phyloP scores from a whole-genome alignment of 2,329 filamentous ascomycete species.

The Paraphoma chrysanthemicola region DNA sequence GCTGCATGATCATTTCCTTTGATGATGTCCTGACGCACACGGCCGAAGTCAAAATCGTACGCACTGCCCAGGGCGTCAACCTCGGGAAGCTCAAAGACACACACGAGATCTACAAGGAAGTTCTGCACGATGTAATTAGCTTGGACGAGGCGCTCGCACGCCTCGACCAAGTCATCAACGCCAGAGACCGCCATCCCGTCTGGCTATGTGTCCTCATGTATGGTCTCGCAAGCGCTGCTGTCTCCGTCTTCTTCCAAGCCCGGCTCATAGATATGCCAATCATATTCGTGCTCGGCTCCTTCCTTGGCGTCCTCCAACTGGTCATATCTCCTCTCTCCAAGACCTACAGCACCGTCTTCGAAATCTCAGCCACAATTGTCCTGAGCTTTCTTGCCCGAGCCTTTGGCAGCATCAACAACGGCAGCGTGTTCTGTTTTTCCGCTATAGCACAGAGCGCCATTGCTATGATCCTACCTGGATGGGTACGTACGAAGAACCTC shows the following conservation, averaged over 20 bases:
- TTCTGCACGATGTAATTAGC: slow-evolving; percentile 74
- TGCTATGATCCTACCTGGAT: slow-evolving; percentile 58
- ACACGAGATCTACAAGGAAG: slow-evolving; percentile 79
- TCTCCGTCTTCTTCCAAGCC: slow-evolving; percentile 80
- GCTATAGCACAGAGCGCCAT: slow-evolving; percentile 58
- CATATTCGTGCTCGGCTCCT: slow-evolving; percentile 75
- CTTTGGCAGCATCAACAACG: slow-evolving; percentile 54
- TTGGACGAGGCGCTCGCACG: slow-evolving; percentile 71
- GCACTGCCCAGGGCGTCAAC: slow-evolving; percentile 72
- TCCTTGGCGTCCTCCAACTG: slow-evolving; percentile 78
- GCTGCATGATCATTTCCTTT: slow-evolving; percentile 93
- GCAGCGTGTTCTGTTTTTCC: slow-evolving; percentile 56
- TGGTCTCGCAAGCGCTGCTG: slow-evolving; percentile 75
- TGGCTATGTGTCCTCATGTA: slow-evolving; percentile 68
- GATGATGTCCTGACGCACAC: slow-evolving; percentile 74
- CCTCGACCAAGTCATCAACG: slow-evolving; percentile 67
- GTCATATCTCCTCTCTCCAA: slow-evolving; percentile 75
- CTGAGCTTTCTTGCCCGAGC: slow-evolving; percentile 57
- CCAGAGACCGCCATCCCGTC: slow-evolving; percentile 60
- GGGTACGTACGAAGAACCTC: slow-evolving; percentile 21
- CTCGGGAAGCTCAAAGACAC: slow-evolving; percentile 76
- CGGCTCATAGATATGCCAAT: slow-evolving; percentile 79
- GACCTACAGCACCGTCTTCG: slow-evolving; percentile 64
- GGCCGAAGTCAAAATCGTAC: slow-evolving; percentile 78
- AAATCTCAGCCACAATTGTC: slow-evolving; percentile 55